Evolutionary conservation across 352 stramenopile species (phyloP).

Genomic region (Lagenidium sp.): DNA sequence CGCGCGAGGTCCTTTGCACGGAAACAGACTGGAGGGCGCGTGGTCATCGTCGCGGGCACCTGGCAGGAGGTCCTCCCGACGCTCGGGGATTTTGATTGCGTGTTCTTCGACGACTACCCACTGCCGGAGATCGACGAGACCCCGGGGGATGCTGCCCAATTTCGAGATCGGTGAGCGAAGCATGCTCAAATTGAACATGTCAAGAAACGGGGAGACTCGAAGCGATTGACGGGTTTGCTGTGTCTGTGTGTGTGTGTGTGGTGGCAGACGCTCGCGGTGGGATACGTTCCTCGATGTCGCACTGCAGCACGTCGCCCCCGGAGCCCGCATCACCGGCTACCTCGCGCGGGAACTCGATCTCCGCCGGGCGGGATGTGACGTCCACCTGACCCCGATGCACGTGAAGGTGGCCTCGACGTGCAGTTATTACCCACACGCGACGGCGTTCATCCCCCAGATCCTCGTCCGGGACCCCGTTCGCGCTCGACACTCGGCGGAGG

Average conservation of each 20-base stretch:
- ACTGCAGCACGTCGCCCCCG: conserved; percentile 30
- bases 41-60: conserved; percentile 48
- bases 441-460: conserved; percentile 53
- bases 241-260: background rate
- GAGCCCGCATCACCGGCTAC: conserved; percentile 60
- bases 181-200: too few species aligned
- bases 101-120: conserved; percentile 82
- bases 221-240: too few species aligned
- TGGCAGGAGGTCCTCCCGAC: conserved; percentile 55
- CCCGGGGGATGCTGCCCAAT: conserved; percentile 5
- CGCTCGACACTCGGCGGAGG: background rate
- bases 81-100: conserved; percentile 58
- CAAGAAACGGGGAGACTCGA: too few species aligned
- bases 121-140: conserved; percentile 38
- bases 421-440: conserved; percentile 55
- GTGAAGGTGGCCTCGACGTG: conserved; percentile 38
- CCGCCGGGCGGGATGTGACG: conserved; percentile 24
- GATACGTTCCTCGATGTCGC: conserved; percentile 56
- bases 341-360: conserved; percentile 46
- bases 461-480: conserved; percentile 26
- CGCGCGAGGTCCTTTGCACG: too few species aligned
- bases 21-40: conserved; percentile 7
- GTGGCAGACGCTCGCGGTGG: conserved; percentile 39
- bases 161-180: too few species aligned
- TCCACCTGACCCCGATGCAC: conserved; percentile 17